Evolutionary conservation across 495 filamentous ascomycete species (phyloP).

Genomic region (Penicillium arizonense): DNA sequence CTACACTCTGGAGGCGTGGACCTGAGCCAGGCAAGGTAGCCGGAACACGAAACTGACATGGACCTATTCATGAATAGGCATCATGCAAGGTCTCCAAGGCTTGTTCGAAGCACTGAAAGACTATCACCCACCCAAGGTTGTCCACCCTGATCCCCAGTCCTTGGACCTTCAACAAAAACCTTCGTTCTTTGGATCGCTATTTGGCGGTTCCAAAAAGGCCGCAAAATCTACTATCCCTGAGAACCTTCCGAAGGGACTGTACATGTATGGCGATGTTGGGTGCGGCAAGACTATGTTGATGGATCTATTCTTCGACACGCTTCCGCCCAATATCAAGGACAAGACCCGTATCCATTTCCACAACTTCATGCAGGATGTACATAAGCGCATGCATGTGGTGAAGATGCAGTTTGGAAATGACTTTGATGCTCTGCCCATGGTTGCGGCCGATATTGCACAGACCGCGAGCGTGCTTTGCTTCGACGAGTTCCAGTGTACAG

Average conservation of each 20-base stretch:
- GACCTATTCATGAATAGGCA: constrained; percentile 47
- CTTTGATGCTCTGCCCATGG: constrained; percentile 86
- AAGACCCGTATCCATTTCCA: constrained; percentile 99
- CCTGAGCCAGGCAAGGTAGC: too few relatives aligned
- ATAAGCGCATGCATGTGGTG: constrained; percentile 84
- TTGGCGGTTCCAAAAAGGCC: constrained; percentile 47
- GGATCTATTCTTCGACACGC: constrained; percentile 96
- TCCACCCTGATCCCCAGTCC: constrained; percentile 73
- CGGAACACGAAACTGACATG: constrained; percentile 1
- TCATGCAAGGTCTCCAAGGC: constrained; percentile 84
- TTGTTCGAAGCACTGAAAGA: constrained; percentile 78
- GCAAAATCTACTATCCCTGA: constrained; percentile 53
- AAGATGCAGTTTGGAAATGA: constrained; percentile 89
- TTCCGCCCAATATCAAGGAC: constrained; percentile 73
- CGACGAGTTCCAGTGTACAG: constrained; percentile 98
- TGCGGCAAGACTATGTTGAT: constrained; percentile 99
- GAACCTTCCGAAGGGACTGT: constrained; percentile 81
- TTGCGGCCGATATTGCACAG: constrained; percentile 89
- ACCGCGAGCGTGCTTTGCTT: constrained; percentile 87
- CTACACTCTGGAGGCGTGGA: not conserved
- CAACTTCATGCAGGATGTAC: constrained; percentile 99
- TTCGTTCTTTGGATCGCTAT: constrained; percentile 71
- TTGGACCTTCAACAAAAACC: constrained; percentile 58
- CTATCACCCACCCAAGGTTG: constrained; percentile 70
- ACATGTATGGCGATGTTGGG: constrained; percentile 96